Base-by-base conservation (phyloP, 176 grass and related monocot species). In the Ampelocalamus luodianensis region DNA sequence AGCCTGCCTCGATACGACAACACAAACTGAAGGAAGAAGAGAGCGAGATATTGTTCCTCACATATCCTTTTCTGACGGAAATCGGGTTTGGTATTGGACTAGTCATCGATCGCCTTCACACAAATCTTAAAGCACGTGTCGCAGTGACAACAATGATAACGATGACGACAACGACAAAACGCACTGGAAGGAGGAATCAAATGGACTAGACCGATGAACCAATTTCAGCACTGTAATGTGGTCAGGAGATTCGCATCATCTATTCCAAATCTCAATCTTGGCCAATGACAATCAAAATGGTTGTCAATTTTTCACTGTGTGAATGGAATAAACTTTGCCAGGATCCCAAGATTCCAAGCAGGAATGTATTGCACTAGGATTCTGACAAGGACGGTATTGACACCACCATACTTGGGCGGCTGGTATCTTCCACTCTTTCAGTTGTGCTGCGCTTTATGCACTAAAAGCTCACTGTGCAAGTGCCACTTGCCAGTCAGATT, bases 261-360 rank as follows among this genome's bases (percentile, higher is more conserved):
- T 26, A 58, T 89, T 79, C 66, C 20, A 60, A 40, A 32, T 34
- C 8, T 54, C 54, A 71, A 11, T 50, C 74, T 76, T 85, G n/a
- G 43, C 9, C 43, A 53, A 42, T 81, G 73, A 6, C 61, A 76
- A 24, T 85, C 29, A 58, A 69, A 83, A 23, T 71, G 67, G 64
- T 42, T 44, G 32, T 76, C 70, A 23, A 59, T 13, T 71, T 65
- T 79, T 18, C 9, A 5, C 4, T 62, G 2, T 56, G 42, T 72
- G 56, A 65, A 49, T 48, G 12, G 55, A 82, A 82, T 72, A 86
- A 78, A 65, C 65, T 82, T 82, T 58, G 15, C 13, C 59, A 49
- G 37, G 42, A 78, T 72, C 10, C 78, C 67, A 34, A 72, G 79
- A 86, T 78, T 86, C 88, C 65, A 71, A 64, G 34, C 49, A 46